Conservation (phyloP, 2,329 filamentous ascomycete genomes). For the Colletotrichum aenigma region DNA sequence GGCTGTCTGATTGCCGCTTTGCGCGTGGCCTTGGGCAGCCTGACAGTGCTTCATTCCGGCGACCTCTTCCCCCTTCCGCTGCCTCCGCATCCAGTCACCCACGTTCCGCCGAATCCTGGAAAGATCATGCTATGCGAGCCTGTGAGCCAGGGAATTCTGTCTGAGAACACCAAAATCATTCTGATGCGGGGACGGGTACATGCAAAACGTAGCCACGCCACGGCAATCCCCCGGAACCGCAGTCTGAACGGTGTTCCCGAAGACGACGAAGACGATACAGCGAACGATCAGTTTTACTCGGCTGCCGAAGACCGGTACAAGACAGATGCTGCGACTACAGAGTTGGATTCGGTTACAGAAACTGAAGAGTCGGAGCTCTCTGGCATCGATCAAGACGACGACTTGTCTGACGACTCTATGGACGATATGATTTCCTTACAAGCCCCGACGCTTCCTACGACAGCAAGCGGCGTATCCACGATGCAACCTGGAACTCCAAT, state of each 20-base stretch:
- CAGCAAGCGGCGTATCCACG: slow-evolving; percentile 80
- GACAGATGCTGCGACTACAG: slow-evolving; percentile 63
- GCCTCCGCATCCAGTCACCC: slow-evolving; percentile 84
- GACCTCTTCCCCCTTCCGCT: slow-evolving; percentile 81
- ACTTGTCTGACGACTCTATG: slow-evolving; percentile 85
- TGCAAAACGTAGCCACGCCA: slow-evolving; percentile 55
- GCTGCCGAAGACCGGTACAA: slow-evolving; percentile 80
- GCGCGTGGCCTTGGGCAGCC: slow-evolving; percentile 73
- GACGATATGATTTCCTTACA: slow-evolving; percentile 93
- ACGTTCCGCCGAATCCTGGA: slow-evolving; percentile 81
- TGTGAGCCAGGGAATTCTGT: slow-evolving; percentile 83
- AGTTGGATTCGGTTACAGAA: slow-evolving; percentile 63
- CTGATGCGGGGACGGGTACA: slow-evolving; percentile 69
- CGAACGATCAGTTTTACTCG: slow-evolving; percentile 91
- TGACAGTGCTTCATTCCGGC: slow-evolving; percentile 81
- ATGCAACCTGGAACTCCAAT: slow-evolving; percentile 83
- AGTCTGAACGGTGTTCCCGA: slow-evolving; percentile 63
- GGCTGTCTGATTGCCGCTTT: slow-evolving; percentile 63
- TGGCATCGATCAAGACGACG: slow-evolving; percentile 71
- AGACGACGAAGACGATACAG: slow-evolving; percentile 81
- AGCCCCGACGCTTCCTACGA: slow-evolving; percentile 78
- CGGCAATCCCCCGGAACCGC: slow-evolving; percentile 51
- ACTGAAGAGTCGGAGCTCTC: slow-evolving; percentile 66
- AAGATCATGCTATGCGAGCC: slow-evolving; percentile 94
- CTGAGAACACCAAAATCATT: slow-evolving; percentile 81